A percentile compares a stretch with the other conserved stretches of the same genome.
phyloP scores from a whole-genome alignment of 78 protist genomes.

The Goniomonas avonlea region DNA sequence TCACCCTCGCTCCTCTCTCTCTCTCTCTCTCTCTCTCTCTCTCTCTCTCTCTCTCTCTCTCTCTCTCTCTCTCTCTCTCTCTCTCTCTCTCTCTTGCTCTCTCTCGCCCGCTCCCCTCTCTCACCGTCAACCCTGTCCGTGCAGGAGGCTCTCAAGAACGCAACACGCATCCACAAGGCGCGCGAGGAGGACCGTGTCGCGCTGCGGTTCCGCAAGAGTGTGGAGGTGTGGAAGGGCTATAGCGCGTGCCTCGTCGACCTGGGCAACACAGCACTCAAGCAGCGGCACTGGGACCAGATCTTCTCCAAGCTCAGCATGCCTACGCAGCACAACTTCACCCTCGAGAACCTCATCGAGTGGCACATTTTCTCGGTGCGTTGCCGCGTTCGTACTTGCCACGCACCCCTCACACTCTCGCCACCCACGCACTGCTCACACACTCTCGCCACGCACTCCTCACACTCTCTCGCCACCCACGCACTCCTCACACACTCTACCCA shows the following conservation, averaged over 20 bases:
- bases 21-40: too few relatives aligned
- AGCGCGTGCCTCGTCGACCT: slow-evolving; percentile 1
- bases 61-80: too few relatives aligned
- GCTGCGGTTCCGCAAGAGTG: slow-evolving; percentile 1
- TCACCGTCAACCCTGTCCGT: background rate
- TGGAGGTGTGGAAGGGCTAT: slow-evolving; percentile 1
- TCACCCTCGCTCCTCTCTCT: too few relatives aligned
- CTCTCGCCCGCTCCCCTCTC: background rate
- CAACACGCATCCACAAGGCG: background rate
- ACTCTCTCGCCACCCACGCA: too few relatives aligned
- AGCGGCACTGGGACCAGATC: slow-evolving; percentile 29
- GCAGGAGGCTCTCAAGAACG: background rate
- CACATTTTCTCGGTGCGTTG: background rate
- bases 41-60: too few relatives aligned
- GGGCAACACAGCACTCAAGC: slow-evolving; percentile 16
- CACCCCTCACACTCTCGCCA: too few relatives aligned
- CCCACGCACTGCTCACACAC: too few relatives aligned
- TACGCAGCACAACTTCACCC: slow-evolving; percentile 27
- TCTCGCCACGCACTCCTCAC: too few relatives aligned
- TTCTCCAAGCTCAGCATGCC: slow-evolving; percentile 25
- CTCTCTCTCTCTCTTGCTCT: too few relatives aligned
- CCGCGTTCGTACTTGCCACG: too few relatives aligned
- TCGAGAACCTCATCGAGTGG: slow-evolving; percentile 18
- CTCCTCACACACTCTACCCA: too few relatives aligned
- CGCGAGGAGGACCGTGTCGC: slow-evolving; percentile 26